phyloP scores from a whole-genome alignment of 441 rosid species.

The Arabidopsis lyrata region DNA sequence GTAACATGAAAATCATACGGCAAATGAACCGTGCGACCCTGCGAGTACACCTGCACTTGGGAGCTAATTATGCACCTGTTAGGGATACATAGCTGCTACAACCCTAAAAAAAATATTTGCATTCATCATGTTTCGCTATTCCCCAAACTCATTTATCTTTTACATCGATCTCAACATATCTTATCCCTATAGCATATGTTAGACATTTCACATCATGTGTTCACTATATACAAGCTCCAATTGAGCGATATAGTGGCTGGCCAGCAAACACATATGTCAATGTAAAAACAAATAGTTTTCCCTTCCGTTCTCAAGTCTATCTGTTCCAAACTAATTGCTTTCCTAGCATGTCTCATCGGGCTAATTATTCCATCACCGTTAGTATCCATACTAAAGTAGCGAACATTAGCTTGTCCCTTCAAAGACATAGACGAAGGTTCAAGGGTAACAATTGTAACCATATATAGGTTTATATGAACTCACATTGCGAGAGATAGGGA shows the following conservation, averaged over 20 bases:
- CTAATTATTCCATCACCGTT: constrained; percentile 9
- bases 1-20: neutral
- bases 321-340: neutral
- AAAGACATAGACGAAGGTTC: constrained; percentile 8
- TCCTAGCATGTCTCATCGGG: constrained; percentile 11
- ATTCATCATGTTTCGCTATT: too few species aligned
- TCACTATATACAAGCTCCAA: constrained; percentile 8
- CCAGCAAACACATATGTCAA: neutral
- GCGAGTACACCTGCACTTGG: constrained; percentile 7
- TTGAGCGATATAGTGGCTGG: constrained; percentile 5
- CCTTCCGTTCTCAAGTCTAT: constrained; percentile 9
- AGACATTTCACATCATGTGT: constrained; percentile 5
- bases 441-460: constrained; percentile 2
- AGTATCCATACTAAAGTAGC: constrained; percentile 10
- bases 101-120: too few species aligned
- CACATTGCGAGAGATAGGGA: neutral
- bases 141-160: neutral
- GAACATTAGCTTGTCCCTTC: neutral
- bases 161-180: constrained; percentile 15
- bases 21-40: constrained; percentile 12
- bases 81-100: too few species aligned
- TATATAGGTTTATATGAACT: constrained; percentile 7
- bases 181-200: constrained; percentile 16
- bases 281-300: neutral
- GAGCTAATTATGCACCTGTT: neutral